Base-by-base conservation (phyloP, 257 asterid genomes). In the Ilex aquifolium region DNA sequence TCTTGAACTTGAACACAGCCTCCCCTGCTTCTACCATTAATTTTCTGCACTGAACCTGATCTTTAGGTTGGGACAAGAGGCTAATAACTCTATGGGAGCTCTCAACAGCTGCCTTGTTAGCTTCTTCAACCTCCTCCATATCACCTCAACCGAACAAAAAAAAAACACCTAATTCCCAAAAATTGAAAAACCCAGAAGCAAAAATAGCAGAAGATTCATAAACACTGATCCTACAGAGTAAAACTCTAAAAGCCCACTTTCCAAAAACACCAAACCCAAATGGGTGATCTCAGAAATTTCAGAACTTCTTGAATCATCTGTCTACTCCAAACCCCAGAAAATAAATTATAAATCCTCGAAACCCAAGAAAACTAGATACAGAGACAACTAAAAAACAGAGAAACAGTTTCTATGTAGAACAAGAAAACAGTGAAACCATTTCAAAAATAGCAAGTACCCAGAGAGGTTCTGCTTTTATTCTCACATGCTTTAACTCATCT, bases 111-210 rank as follows among this genome's bases (percentile, higher is more conserved):
- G 84, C 78, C 70, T 62, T 78, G 63, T 91, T 91, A 49, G 89
- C 88, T 61, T 77, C 86, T 60, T 85, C 95, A 61, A 91, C 80
- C 72, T 84, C 95, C 77, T 87, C 97, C 96, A 88, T 85, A 46
- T 60, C n/a, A 10, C 52, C n/a, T 12, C 3, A 14, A 46, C 52
- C 54, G 66, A 31, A 31, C 62, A 1, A 21, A 11, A 39, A 39
- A 13, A 21, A 58, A 52, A 67, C 60, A 64, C 80, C 83, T 74
- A 83, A 65, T 72, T 53, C 74, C 82, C 68, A 75, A 75, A 68
- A 32, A 65, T 50, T 56, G 7, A 42, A 7, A 42, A 11, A 42
- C 7, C 48, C 7, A 7, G 7, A 42, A 42, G 48, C 10, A 7
- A 6, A 42, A 42, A 42, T 11, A 42, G 10, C 48, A 42, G 27